Percentiles rank a stretch among this genome's conserved stretches.
phyloP scores from a whole-genome alignment of 768 basidiomycete species.

The Amanita pseudoporphyria region DNA sequence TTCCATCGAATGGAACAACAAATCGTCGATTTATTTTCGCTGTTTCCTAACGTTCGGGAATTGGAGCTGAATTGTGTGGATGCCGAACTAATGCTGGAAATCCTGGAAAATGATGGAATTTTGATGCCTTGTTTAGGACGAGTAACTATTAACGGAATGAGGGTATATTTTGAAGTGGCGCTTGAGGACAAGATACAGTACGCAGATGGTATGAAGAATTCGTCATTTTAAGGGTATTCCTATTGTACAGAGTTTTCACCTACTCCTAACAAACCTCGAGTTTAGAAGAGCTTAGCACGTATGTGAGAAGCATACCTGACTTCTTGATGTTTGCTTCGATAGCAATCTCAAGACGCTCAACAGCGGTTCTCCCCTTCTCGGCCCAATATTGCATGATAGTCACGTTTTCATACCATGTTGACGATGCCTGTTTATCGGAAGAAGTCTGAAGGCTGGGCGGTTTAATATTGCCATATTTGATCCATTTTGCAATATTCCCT shows the following conservation, averaged over 20 bases:
- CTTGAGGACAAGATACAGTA: not conserved
- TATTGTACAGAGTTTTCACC: too few relatives aligned
- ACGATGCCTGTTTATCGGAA: not conserved
- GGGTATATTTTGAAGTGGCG: not conserved
- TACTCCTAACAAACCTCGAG: too few relatives aligned
- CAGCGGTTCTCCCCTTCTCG: not conserved
- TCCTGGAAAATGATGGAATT: not conserved
- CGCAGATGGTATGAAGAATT: not conserved
- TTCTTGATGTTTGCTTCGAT: not conserved
- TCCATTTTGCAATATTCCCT: constrained; percentile 60
- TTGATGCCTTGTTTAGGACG: not conserved
- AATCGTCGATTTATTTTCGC: not conserved
- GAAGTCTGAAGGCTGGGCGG: not conserved
- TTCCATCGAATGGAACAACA: not conserved
- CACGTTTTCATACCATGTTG: not conserved
- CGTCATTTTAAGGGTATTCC: too few relatives aligned
- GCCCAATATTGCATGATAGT: not conserved
- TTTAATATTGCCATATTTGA: constrained; percentile 17
- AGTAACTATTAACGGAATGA: not conserved
- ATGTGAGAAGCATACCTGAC: not conserved
- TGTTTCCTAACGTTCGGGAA: constrained; percentile 1
- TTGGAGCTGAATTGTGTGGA: constrained; percentile 3
- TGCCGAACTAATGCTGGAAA: not conserved
- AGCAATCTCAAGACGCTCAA: not conserved
- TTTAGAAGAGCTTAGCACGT: too few relatives aligned